Base-by-base conservation (phyloP, 164 flowering plant species). In the grape (Vitis vinifera) region DNA sequence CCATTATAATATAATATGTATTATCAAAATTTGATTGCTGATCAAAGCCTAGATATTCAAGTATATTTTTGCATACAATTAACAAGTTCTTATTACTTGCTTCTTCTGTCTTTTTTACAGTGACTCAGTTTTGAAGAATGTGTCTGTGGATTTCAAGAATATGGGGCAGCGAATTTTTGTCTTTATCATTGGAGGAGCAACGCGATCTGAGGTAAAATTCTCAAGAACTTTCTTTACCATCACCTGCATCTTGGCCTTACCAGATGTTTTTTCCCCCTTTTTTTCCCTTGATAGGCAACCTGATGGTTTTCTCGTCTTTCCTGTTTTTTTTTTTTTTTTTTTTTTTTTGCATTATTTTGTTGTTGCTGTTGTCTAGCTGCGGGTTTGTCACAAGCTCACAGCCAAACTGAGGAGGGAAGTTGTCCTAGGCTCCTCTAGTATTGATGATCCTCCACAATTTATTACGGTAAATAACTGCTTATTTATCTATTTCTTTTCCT, bases 171-270 rank as follows among this genome's bases (percentile, higher is more conserved):
- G 98, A 14, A 87, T 96, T 60, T 96, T 96, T 77, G 84, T 96
- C 16, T 96, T 96, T 75, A 87, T 96, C 59, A 73, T 96, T n/a
- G 98, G 99, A 55, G 99, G 99, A 53, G 97, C 98, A 65, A 93
- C 99, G 53, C 86, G 99, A 66, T 96, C 99, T 49, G 99, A 96
- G 95, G 99, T 93, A 77, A 52, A 55, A 19, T 50, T 55, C 60
- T 29, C 9, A 12, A 29, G 37, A 15, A 8, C n/a, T 50, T 31
- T 16, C 15, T 29, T 9, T 29, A n/a, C 37, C 9, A 27, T 49
- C 47, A 2, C 52, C 17, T 15, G n/a, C 48, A 55, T 9, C 47
- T 57, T 3, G 60, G 60, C 17, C 17, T 57, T 17, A 57, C 15
- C 17, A 17, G 10, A 57, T 13, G 9, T 57, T 6, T 57, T 57